phyloP scores from a whole-genome alignment of 2,329 filamentous ascomycete species.

The Penicillium brevicompactum region DNA sequence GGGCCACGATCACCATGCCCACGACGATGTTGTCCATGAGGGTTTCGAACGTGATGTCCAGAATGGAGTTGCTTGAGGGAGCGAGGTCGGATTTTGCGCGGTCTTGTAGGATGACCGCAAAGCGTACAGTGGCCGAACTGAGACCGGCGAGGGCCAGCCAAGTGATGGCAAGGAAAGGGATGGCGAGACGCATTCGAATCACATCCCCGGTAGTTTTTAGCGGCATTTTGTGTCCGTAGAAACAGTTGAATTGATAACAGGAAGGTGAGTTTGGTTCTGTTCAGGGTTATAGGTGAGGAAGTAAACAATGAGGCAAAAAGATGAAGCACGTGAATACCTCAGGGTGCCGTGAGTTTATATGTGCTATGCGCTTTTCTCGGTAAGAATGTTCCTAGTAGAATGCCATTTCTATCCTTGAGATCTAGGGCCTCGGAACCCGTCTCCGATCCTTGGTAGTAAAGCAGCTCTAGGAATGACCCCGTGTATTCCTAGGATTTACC shows the following conservation, averaged over 20 bases:
- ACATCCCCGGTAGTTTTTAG: background rate
- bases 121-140: background rate
- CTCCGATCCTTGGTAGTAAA: no score
- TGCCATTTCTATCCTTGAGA: background rate
- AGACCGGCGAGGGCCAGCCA: background rate
- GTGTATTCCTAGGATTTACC: no score
- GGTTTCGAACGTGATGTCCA: no score
- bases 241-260: background rate
- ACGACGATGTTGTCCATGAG: no score
- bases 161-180: slow-evolving; percentile 1
- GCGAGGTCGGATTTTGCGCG: no score
- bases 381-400: background rate
- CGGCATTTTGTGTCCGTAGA: no score
- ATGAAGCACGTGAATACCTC: background rate
- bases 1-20: no score
- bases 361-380: background rate
- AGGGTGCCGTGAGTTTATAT: background rate
- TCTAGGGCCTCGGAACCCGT: background rate
- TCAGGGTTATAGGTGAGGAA: background rate
- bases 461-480: no score
- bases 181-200: slow-evolving; percentile 2
- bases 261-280: background rate
- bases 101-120: background rate
- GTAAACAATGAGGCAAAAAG: background rate
- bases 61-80: no score